Percentiles rank a stretch among this genome's conserved stretches.
These are phyloP conservation scores for Amanita phalloides DNA, from an alignment of 768 basidiomycete species.

Conservation along the genomic window DNA sequence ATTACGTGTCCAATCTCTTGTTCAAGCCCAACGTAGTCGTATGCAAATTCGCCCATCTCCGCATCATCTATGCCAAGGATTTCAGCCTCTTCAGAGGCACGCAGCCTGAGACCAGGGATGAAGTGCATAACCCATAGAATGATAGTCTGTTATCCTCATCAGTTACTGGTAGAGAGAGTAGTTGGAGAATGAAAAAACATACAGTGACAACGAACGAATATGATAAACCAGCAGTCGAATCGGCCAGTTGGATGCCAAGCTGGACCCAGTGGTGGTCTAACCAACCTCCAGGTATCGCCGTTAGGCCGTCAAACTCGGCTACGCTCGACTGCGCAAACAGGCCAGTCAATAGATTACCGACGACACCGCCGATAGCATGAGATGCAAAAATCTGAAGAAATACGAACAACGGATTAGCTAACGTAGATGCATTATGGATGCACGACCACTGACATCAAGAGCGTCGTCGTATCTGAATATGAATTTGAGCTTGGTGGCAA, in stretches of 20 bases:
- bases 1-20: constrained; percentile 33
- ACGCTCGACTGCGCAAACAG: constrained; percentile 79
- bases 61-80: constrained; percentile 83
- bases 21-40: constrained; percentile 78
- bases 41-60: constrained; percentile 85
- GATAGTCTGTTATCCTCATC: constrained; percentile 37
- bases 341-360: constrained; percentile 78
- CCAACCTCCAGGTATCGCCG: constrained; percentile 73
- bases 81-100: constrained; percentile 53
- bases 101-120: constrained; percentile 71
- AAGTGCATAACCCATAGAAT: constrained; percentile 86
- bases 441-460: constrained; percentile 47
- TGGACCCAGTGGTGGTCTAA: constrained; percentile 74
- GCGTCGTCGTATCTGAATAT: constrained; percentile 66
- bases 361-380: constrained; percentile 67
- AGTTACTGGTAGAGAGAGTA: background rate
- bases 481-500: constrained; percentile 93
- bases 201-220: constrained; percentile 76
- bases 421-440: background rate
- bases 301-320: constrained; percentile 69
- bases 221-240: constrained; percentile 50
- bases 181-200: constrained; percentile 14
- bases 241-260: constrained; percentile 78
- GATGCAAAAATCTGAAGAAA: constrained; percentile 73
- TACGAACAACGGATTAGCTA: background rate